Evolutionary conservation across 2,329 filamentous ascomycete genomes (phyloP).

Genomic region (Colletotrichum brevisporum): DNA sequence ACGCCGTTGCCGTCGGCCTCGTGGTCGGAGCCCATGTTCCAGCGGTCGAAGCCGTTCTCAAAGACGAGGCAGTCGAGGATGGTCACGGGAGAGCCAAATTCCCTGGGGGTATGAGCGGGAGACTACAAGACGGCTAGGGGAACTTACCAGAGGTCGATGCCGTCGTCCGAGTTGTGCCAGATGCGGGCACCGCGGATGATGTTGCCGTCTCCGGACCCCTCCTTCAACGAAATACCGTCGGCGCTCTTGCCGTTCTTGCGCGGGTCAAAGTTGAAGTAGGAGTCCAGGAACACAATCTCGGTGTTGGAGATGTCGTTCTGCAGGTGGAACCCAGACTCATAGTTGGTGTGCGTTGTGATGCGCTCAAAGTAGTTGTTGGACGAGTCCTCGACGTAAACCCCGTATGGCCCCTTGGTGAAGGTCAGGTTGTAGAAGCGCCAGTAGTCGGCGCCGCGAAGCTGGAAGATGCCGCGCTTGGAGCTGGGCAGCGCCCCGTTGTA

Average conservation of each 20-base stretch:
- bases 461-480: conserved; percentile 60
- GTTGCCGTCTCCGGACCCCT: conserved; percentile 58
- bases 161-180: conserved; percentile 63
- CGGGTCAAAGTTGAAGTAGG: conserved; percentile 55
- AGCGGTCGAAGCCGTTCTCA: conserved; percentile 61
- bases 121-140: neutral
- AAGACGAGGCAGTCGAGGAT: conserved; percentile 59
- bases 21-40: conserved; percentile 55
- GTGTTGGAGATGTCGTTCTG: conserved; percentile 46
- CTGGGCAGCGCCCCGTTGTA: conserved; percentile 56
- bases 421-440: conserved; percentile 55
- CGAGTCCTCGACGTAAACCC: conserved; percentile 51
- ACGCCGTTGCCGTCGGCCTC: conserved; percentile 62
- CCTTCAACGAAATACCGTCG: conserved; percentile 60
- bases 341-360: conserved; percentile 53
- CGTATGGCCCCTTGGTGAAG: conserved; percentile 53
- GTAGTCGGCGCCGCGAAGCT: conserved; percentile 53
- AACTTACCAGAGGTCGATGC: conserved; percentile 54
- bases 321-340: conserved; percentile 54
- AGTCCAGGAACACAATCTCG: conserved; percentile 53
- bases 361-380: conserved; percentile 54
- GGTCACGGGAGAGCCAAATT: conserved; percentile 55
- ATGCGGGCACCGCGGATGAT: conserved; percentile 55
- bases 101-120: neutral
- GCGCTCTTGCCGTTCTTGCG: conserved; percentile 62